phyloP scores from a whole-genome alignment of 1,284 basidiomycete genomes.

The Lentinula novae-zelandiae region DNA sequence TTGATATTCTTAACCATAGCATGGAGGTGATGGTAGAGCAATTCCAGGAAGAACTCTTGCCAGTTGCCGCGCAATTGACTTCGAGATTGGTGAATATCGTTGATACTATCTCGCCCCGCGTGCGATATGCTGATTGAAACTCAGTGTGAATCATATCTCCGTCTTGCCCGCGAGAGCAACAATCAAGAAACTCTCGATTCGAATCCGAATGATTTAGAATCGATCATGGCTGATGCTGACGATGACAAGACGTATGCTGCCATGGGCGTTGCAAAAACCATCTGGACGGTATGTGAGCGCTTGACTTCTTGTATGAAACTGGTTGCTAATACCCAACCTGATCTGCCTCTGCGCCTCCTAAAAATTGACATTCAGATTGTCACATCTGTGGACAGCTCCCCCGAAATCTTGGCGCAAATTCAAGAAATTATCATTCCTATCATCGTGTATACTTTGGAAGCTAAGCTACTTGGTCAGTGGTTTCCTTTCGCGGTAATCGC shows the following conservation, averaged over 20 bases:
- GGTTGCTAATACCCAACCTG: too few relatives aligned
- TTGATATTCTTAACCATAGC: slow-evolving; percentile 79
- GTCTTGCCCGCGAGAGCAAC: slow-evolving; percentile 67
- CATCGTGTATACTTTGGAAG: slow-evolving; percentile 74
- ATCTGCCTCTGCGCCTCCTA: neutral
- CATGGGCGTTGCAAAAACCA: slow-evolving; percentile 82
- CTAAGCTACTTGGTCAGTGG: slow-evolving; percentile 61
- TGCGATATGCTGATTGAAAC: neutral
- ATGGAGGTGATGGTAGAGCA: slow-evolving; percentile 86
- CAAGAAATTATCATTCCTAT: slow-evolving; percentile 82
- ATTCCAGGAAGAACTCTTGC: slow-evolving; percentile 82
- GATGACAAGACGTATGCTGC: slow-evolving; percentile 85
- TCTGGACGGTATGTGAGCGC: slow-evolving; percentile 52
- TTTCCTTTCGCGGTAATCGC: neutral
- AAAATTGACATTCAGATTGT: slow-evolving; percentile 45
- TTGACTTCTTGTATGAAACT: too few relatives aligned
- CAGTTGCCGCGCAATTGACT: slow-evolving; percentile 82
- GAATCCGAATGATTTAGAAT: slow-evolving; percentile 47
- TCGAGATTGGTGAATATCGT: slow-evolving; percentile 61
- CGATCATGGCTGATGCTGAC: slow-evolving; percentile 50
- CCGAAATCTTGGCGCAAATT: slow-evolving; percentile 76
- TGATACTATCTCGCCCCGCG: neutral
- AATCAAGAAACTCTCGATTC: slow-evolving; percentile 48
- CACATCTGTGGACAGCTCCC: slow-evolving; percentile 68
- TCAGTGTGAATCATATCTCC: slow-evolving; percentile 80